Percentiles rank a stretch among this genome's conserved stretches.
These are phyloP conservation scores for Vanderwaltozyma polyspora DNA, from an alignment of 805 yeast genomes.

Conservation along the genomic window DNA sequence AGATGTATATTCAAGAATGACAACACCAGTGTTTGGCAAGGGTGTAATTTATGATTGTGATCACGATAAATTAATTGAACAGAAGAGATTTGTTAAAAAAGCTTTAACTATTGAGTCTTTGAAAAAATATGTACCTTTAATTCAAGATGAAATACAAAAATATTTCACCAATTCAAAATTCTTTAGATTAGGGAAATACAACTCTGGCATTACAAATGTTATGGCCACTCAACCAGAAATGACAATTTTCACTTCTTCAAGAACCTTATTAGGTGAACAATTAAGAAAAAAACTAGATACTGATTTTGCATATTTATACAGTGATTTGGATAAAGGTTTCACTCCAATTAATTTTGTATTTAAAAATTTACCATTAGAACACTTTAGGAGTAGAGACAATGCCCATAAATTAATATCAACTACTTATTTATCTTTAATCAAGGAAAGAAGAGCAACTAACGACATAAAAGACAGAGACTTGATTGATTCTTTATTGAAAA, in stretches of 20 bases:
- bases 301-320: slow-evolving; percentile 72
- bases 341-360: slow-evolving; percentile 92
- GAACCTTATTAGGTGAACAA: slow-evolving; percentile 84
- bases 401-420: slow-evolving; percentile 76
- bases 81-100: slow-evolving; percentile 88
- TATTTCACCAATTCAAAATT: slow-evolving; percentile 46
- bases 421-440: slow-evolving; percentile 73
- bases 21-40: slow-evolving; percentile 97
- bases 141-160: slow-evolving; percentile 60
- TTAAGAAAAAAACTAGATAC: slow-evolving; percentile 73
- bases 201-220: slow-evolving; percentile 49
- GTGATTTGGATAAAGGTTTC: slow-evolving; percentile 93
- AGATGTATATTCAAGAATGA: slow-evolving; percentile 87
- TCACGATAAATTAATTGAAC: slow-evolving; percentile 89
- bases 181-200: slow-evolving; percentile 19
- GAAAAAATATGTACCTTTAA: slow-evolving; percentile 75
- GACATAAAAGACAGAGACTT: slow-evolving; percentile 80
- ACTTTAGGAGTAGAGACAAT: slow-evolving; percentile 70
- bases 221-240: slow-evolving; percentile 85
- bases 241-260: slow-evolving; percentile 91
- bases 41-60: slow-evolving; percentile 98
- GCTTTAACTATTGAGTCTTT: slow-evolving; percentile 82
- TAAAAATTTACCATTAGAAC: slow-evolving; percentile 84
- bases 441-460: slow-evolving; percentile 58
- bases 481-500: slow-evolving; percentile 75